Evolutionary conservation across 768 basidiomycete species (phyloP).

Genomic region (Pisolithus albus): DNA sequence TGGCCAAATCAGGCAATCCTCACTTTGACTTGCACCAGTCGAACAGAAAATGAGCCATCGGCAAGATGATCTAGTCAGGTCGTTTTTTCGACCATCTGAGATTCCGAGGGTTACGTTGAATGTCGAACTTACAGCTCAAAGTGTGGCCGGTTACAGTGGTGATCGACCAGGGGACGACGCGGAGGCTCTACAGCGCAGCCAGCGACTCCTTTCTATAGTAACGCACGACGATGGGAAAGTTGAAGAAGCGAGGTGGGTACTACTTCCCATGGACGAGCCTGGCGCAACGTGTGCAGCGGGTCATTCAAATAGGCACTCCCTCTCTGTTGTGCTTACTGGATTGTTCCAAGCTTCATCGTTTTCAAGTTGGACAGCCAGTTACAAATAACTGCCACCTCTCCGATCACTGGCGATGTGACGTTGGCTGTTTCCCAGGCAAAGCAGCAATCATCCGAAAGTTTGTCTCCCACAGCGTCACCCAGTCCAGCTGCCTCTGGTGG

Average conservation of each 20-base stretch:
- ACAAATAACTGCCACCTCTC: conserved; percentile 25
- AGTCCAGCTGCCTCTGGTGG: conserved; percentile 39
- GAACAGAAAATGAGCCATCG: conserved; percentile 5
- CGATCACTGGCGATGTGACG: conserved; percentile 48
- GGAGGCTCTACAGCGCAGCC: neutral
- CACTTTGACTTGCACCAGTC: neutral
- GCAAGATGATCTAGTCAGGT: conserved; percentile 11
- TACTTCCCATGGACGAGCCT: neutral
- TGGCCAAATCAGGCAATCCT: neutral
- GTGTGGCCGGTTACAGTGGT: conserved; percentile 1
- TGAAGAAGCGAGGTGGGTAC: conserved; percentile 53
- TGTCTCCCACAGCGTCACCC: conserved; percentile 15
- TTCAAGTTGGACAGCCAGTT: conserved; percentile 1
- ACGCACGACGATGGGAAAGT: conserved; percentile 37
- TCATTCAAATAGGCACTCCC: neutral
- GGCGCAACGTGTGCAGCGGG: neutral
- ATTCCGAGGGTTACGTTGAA: conserved; percentile 39
- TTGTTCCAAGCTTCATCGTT: conserved; percentile 14
- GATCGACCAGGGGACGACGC: neutral
- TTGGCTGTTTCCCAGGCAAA: conserved; percentile 53
- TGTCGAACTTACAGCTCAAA: conserved; percentile 20
- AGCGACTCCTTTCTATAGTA: conserved; percentile 37
- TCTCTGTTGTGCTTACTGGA: conserved; percentile 2
- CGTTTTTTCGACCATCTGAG: conserved; percentile 38
- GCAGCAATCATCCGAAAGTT: conserved; percentile 32